phyloP scores from a whole-genome alignment of 2,329 filamentous ascomycete species.

The Daldinia sp. region DNA sequence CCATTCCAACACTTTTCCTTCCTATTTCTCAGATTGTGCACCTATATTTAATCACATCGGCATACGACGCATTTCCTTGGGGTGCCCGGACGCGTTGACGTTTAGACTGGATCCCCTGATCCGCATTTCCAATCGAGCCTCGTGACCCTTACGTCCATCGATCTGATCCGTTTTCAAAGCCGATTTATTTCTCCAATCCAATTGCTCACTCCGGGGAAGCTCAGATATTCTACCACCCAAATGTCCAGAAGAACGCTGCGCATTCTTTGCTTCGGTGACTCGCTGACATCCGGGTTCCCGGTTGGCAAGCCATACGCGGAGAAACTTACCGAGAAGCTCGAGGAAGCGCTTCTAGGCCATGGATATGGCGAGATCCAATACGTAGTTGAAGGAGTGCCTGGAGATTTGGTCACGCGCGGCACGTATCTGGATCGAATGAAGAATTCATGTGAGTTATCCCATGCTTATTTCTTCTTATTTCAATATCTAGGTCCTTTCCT shows the following conservation, averaged over 20 bases:
- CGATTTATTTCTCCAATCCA: background rate
- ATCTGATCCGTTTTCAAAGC: background rate
- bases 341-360: slow-evolving; percentile 54
- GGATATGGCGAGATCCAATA: slow-evolving; percentile 48
- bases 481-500: background rate
- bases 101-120: slow-evolving; percentile 4
- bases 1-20: too few relatives aligned
- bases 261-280: slow-evolving; percentile 72
- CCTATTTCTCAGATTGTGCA: too few relatives aligned
- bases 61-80: background rate
- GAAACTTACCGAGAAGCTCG: slow-evolving; percentile 57
- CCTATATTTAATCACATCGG: background rate
- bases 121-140: background rate
- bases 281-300: slow-evolving; percentile 66
- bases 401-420: slow-evolving; percentile 56
- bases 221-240: background rate
- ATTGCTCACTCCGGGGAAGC: background rate
- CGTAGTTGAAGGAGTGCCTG: slow-evolving; percentile 59
- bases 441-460: slow-evolving; percentile 36
- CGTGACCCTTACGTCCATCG: background rate
- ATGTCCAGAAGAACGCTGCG: slow-evolving; percentile 50
- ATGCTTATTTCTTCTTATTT: background rate
- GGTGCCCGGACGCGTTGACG: slow-evolving; percentile 12
- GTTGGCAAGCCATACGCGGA: slow-evolving; percentile 62
- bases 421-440: slow-evolving; percentile 46